These are phyloP conservation scores for Lentinula sp. DNA, from an alignment of 768 basidiomycete species.

Conservation along the genomic window DNA sequence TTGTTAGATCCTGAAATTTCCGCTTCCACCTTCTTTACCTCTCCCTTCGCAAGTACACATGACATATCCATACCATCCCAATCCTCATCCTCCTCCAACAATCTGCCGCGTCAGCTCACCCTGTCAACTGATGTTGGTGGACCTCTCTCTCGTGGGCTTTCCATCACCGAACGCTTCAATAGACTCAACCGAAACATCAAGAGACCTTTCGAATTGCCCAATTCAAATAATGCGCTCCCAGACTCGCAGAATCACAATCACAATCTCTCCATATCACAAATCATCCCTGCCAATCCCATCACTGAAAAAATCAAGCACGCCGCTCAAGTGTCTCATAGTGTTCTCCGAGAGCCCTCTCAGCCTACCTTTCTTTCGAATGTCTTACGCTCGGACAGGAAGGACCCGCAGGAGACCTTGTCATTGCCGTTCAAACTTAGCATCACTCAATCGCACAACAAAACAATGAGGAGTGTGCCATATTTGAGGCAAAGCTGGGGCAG, in stretches of 20 bases:
- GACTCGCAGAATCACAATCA: conserved; percentile 15
- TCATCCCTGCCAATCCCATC: conserved; percentile 21
- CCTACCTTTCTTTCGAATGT: conserved; percentile 46
- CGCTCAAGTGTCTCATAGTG: background rate
- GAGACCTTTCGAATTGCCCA: conserved; percentile 46
- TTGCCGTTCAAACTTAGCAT: conserved; percentile 62
- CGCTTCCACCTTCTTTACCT: conserved; percentile 40
- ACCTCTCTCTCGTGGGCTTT: conserved; percentile 36
- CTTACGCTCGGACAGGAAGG: conserved; percentile 21
- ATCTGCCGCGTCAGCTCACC: conserved; percentile 16
- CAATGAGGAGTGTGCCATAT: conserved; percentile 74
- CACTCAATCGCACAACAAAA: conserved; percentile 46
- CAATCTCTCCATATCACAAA: conserved; percentile 22
- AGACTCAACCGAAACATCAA: conserved; percentile 39
- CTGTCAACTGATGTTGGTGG: conserved; percentile 18
- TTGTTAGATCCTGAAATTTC: conserved; percentile 78
- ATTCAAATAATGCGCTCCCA: conserved; percentile 9
- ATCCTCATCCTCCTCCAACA: conserved; percentile 14
- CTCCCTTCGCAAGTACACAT: conserved; percentile 9
- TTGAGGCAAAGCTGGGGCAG: conserved; percentile 90
- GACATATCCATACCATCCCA: conserved; percentile 10
- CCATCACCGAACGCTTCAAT: conserved; percentile 39
- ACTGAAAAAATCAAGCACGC: conserved; percentile 24
- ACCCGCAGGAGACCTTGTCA: conserved; percentile 30
- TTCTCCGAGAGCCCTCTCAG: conserved; percentile 35